phyloP scores from a whole-genome alignment of 805 yeast species.

The Pachysolen tannophilus region DNA sequence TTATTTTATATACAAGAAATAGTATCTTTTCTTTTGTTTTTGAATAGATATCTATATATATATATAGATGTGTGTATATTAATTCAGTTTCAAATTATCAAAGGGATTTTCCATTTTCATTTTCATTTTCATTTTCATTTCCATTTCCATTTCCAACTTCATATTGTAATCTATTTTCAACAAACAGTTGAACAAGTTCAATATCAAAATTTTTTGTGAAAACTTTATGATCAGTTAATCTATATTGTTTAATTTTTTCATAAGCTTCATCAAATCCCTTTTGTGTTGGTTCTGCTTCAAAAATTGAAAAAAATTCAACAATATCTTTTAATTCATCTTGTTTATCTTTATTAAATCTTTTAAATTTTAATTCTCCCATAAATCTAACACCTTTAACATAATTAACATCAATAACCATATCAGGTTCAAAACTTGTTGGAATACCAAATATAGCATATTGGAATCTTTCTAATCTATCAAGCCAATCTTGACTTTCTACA shows the following conservation, averaged over 20 bases:
- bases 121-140: too few species aligned
- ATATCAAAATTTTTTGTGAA: constrained; percentile 28
- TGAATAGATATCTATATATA: too few species aligned
- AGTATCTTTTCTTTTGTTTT: too few species aligned
- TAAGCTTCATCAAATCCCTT: constrained; percentile 27
- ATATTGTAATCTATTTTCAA: constrained; percentile 21
- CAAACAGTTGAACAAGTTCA: constrained; percentile 25
- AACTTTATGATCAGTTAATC: constrained; percentile 20
- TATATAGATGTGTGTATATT: too few species aligned
- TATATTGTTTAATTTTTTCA: constrained; percentile 25
- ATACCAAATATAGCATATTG: constrained; percentile 84
- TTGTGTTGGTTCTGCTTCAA: constrained; percentile 26
- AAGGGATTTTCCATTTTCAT: too few species aligned
- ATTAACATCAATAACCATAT: constrained; percentile 47
- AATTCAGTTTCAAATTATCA: too few species aligned
- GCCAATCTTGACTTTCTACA: constrained; percentile 48
- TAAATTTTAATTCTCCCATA: constrained; percentile 62
- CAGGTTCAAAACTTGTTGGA: constrained; percentile 54
- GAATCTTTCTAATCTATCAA: constrained; percentile 67
- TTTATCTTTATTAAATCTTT: constrained; percentile 30
- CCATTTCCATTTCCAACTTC: constrained; percentile 9
- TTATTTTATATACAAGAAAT: constrained; percentile 5
- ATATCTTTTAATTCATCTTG: constrained; percentile 36
- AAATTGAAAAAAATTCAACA: constrained; percentile 26
- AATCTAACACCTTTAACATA: constrained; percentile 61